Evolutionary conservation across 257 asterid species (phyloP), one percentile per base, ranked within the genome.

Genomic region (Ballota nigra): DNA sequence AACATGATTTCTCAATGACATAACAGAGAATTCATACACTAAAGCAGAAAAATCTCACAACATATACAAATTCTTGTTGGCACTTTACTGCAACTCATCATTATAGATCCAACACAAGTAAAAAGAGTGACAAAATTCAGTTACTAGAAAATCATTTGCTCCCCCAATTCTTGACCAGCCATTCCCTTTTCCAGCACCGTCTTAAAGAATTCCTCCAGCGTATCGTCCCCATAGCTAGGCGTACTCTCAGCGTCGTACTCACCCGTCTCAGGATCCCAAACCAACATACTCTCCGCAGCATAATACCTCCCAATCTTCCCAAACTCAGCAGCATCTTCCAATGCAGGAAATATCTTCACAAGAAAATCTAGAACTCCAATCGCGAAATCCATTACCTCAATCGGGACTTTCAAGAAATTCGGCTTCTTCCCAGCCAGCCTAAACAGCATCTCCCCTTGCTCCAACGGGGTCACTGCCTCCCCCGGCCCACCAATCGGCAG

Each of bases 231-330:
- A 75, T 94, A 94, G 60, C 97, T 87, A 8, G 99, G 99, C 5
- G 98, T 94, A 23, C 72, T 77, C 34, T 86, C 97, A n/a, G 98
- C 97, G 58, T 78, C 81, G 61, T 95, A 95, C 18, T 88, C 84
- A 2, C 96, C 89, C 0, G 81, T 86, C 74, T 89, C 88, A 0
- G 85, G 83, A 82, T 95, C 96, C 92, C 79, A 86, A 34, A 92
- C 66, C 81, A 95, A 68, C 98, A 95, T 89, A 61, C 98, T 89
- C 79, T 95, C 98, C 0, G 98, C 98, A 3, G 98, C 98, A 78
- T 95, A 95, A 66, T 95, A 95, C 88, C 99, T 83, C 6, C 98
- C 99, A 16, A 95, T 95, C 88, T 92, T 95, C 13, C 98, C 99
- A 74, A 86, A 95, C 87, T 95, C 99, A 3, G 98, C 98, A 0